phyloP scores from a whole-genome alignment of 2,329 filamentous ascomycete species.

The Colletotrichum sp. region DNA sequence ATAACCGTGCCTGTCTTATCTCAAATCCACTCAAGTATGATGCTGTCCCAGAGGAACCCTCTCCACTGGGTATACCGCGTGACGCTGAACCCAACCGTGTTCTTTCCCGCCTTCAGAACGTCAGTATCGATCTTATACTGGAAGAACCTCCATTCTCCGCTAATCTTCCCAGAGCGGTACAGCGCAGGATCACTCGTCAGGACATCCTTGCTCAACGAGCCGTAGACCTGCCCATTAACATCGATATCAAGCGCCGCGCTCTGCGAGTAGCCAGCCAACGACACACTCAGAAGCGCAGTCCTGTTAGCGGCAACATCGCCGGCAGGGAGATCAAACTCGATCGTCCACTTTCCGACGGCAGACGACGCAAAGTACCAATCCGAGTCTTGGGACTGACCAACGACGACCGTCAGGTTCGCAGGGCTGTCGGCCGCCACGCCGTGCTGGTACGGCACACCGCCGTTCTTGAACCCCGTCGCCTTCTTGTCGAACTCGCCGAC shows the following conservation, averaged over 20 bases:
- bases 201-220: conserved; percentile 6
- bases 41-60: conserved; percentile 19
- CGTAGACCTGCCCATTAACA: conserved; percentile 10
- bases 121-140: conserved; percentile 12
- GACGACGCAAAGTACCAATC: conserved; percentile 53
- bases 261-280: conserved; percentile 42
- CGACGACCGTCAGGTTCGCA: conserved; percentile 44
- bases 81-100: conserved; percentile 5
- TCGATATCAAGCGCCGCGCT: conserved; percentile 9
- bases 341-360: conserved; percentile 30
- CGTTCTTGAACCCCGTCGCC: conserved; percentile 44
- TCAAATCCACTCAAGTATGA: conserved; percentile 15
- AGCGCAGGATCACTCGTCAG: conserved; percentile 16
- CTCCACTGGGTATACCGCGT: conserved; percentile 17
- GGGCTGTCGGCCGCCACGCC: conserved; percentile 45
- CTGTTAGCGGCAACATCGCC: conserved; percentile 4
- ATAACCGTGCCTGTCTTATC: neutral
- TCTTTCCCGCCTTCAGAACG: neutral
- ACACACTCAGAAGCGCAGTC: conserved; percentile 38
- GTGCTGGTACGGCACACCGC: conserved; percentile 42
- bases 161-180: conserved; percentile 15
- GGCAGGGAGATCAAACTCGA: conserved; percentile 24
- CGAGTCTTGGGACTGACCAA: conserved; percentile 34
- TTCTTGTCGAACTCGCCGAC: conserved; percentile 50
- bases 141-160: conserved; percentile 19